These are phyloP conservation scores for Mycothermus thermophilus DNA, from an alignment of 495 filamentous ascomycete species.

Conservation along the genomic window DNA sequence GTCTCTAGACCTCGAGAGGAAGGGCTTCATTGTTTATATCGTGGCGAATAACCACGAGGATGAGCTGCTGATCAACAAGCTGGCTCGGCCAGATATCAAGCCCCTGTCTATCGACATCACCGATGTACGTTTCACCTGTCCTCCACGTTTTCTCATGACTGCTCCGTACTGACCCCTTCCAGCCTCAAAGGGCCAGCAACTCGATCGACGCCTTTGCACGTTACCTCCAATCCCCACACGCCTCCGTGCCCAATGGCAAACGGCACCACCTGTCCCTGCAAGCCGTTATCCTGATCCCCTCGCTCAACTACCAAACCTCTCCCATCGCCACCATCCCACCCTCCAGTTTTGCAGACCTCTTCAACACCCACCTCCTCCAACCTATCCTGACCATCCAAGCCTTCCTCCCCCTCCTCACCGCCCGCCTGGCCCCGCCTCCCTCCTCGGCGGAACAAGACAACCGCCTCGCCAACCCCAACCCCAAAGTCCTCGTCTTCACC, in stretches of 20 bases:
- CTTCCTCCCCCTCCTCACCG: constrained; percentile 68
- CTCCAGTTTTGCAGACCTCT: constrained; percentile 68
- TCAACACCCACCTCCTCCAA: constrained; percentile 86
- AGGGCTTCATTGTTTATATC: constrained; percentile 88
- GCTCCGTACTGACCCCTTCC: constrained; percentile 13
- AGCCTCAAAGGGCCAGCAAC: constrained; percentile 37
- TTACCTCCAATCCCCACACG: constrained; percentile 57
- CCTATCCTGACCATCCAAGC: constrained; percentile 76
- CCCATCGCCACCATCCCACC: constrained; percentile 72
- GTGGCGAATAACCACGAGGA: constrained; percentile 69
- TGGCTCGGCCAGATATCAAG: constrained; percentile 65
- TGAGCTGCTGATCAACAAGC: constrained; percentile 59
- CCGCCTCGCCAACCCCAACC: constrained; percentile 12
- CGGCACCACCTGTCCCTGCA: constrained; percentile 60
- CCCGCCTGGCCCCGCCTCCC: constrained; percentile 30
- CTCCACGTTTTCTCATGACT: background rate
- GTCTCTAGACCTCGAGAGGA: constrained; percentile 69
- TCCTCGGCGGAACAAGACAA: constrained; percentile 22
- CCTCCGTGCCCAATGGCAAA: constrained; percentile 55
- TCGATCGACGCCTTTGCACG: constrained; percentile 51
- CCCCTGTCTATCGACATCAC: constrained; percentile 73
- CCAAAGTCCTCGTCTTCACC: constrained; percentile 66
- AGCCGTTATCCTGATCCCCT: constrained; percentile 65
- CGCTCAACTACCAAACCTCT: constrained; percentile 54
- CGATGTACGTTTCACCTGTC: constrained; percentile 36